These are phyloP conservation scores for Trichoderma sp. DNA, from an alignment of 2,329 filamentous ascomycete species.

Conservation along the genomic window DNA sequence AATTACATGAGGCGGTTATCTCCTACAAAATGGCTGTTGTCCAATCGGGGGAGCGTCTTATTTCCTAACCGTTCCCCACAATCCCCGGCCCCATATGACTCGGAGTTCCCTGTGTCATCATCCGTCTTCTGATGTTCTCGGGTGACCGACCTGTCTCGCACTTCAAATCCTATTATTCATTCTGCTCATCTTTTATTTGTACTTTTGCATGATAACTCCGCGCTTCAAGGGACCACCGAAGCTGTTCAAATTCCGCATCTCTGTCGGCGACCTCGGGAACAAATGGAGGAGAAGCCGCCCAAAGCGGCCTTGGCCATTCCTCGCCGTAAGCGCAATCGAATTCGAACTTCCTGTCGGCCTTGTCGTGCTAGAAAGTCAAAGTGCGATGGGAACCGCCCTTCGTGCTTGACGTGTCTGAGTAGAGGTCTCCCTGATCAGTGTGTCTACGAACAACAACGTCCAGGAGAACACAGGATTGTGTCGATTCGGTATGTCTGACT, in stretches of 20 bases:
- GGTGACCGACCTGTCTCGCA: neutral
- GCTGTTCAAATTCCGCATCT: neutral
- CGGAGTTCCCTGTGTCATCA: neutral
- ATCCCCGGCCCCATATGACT: neutral
- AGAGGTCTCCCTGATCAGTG: neutral
- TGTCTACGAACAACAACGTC: neutral
- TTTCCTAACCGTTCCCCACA: neutral
- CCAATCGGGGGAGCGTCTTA: neutral
- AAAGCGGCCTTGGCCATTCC: neutral
- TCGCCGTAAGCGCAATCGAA: neutral
- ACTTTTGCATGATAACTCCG: neutral
- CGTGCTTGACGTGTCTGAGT: neutral
- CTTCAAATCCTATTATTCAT: neutral
- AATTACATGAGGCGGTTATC: neutral
- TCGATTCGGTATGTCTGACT: neutral
- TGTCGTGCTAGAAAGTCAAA: constrained; percentile 5
- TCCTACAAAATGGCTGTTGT: neutral
- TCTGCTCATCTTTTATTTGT: neutral
- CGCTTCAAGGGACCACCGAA: neutral
- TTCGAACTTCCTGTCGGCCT: constrained; percentile 1
- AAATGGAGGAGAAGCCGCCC: constrained; percentile 7
- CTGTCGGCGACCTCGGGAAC: neutral
- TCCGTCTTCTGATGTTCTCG: neutral
- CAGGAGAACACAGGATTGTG: neutral
- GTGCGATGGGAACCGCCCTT: constrained; percentile 7